Base-by-base conservation (phyloP, 495 filamentous ascomycete species). In the Aspergillus baeticus region DNA sequence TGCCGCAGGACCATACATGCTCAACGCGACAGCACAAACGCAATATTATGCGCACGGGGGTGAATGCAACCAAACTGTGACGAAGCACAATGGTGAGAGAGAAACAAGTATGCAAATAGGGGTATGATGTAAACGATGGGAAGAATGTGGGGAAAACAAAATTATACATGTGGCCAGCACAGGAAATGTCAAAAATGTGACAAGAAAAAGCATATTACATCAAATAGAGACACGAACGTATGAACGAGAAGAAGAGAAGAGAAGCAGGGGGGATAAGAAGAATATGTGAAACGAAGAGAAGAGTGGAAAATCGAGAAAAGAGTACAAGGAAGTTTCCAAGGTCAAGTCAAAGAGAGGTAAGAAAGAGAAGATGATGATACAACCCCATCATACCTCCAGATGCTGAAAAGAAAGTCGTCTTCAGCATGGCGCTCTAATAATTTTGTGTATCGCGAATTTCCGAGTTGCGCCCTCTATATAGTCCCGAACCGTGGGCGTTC, bases 151-250 rank as follows among this genome's bases (percentile, higher is more conserved):
- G 15, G 8, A 58, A 62, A 62, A 69, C 64, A 68, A 68, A 64
- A 63, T 54, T 65, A 62, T 58, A 65, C 63, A 65, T 62, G 63
- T 68, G 65, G 35, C 65, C 65, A 68, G 65, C 65, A 68, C 63
- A 62, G 41, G 18, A 21, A 61, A 41, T 39, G 38, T 47, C 44
- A 43, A 39, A 58, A 57, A 35, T 29, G 51, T 45, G 54, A 47
- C 21, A 60, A 60, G 42, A 60, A 60, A 47, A 60, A 52, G 26
- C 49, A 65, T 47, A 56, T 58, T 61, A 66, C 55, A 65, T 51
- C 49, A 34, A 58, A 61, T 56, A 56, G 45, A 38, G 45, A 64
- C 62, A 70, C 21, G 42, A 63, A 59, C 34, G 42, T 42, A 44
- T 55, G 44, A 58, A 61, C 43, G 62, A 62, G 36, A 41, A 22